Evolutionary conservation across 371 early-diverging fungal genomes (phyloP).

Genomic region (Catenaria anguillulae): DNA sequence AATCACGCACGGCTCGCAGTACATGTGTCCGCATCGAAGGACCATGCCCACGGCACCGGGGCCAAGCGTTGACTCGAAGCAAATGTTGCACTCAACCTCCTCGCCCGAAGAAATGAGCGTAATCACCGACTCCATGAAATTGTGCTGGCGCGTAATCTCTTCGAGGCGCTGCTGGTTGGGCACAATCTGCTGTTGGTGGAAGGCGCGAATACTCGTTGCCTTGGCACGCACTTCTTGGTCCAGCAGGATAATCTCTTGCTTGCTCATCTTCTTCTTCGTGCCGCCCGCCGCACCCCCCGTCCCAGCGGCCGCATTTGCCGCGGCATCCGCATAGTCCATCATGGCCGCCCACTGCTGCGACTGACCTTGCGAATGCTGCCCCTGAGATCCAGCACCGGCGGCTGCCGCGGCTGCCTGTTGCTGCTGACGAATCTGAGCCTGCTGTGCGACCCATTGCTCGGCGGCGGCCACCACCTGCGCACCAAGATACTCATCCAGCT

Average conservation of each 20-base stretch:
- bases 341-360: neutral
- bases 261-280: no score
- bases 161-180: neutral
- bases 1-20: neutral
- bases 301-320: no score
- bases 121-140: conserved; percentile 2
- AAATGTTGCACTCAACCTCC: neutral
- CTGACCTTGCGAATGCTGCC: neutral
- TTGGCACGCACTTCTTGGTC: neutral
- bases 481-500: no score
- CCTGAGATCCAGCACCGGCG: no score
- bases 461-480: no score
- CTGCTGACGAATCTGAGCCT: no score
- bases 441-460: no score
- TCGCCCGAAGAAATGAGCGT: neutral
- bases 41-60: neutral
- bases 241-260: no score
- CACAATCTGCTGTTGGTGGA: neutral
- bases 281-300: no score
- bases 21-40: conserved; percentile 1
- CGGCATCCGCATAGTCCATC: neutral
- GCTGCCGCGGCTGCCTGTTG: no score
- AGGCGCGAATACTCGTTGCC: neutral
- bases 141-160: neutral
- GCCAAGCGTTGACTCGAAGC: neutral